Evolutionary conservation across 1,284 basidiomycete species (phyloP).

Genomic region (Chalciporus piperatoides): DNA sequence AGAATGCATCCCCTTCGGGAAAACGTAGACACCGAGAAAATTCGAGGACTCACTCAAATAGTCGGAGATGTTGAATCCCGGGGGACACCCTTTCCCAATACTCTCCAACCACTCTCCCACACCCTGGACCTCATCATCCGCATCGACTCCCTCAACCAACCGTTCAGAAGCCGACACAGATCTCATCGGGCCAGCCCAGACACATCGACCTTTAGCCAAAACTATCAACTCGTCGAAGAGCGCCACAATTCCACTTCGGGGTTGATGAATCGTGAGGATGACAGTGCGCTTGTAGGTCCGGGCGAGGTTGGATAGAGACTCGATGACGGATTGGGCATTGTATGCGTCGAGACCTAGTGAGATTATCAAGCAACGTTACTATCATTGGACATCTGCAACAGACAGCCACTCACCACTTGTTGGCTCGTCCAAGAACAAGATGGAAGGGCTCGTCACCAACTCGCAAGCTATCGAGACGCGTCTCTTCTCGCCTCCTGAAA

Average conservation of each 20-base stretch:
- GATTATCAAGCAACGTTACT: not conserved
- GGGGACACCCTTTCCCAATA: conserved; percentile 82
- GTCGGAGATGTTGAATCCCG: conserved; percentile 97
- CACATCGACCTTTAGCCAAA: conserved; percentile 66
- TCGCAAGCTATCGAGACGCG: conserved; percentile 98
- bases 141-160: conserved; percentile 36
- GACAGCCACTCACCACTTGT: conserved; percentile 69
- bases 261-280: conserved; percentile 97
- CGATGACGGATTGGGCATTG: conserved; percentile 94
- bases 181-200: conserved; percentile 32
- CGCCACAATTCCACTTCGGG: conserved; percentile 95
- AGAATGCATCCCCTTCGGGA: not conserved
- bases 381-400: not conserved
- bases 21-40: not conserved
- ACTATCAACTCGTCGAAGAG: conserved; percentile 91
- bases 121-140: conserved; percentile 60
- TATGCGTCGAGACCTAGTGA: conserved; percentile 82
- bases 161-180: conserved; percentile 9
- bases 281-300: conserved; percentile 92
- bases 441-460: conserved; percentile 92
- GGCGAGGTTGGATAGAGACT: conserved; percentile 82
- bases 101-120: conserved; percentile 70
- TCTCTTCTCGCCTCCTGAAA: conserved; percentile 95
- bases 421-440: conserved; percentile 95
- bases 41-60: conserved; percentile 68